A percentile compares a stretch with the other conserved stretches of the same genome.
Evolutionary conservation across 306 rosid species (phyloP).

Genomic region (Rosa rugosa): DNA sequence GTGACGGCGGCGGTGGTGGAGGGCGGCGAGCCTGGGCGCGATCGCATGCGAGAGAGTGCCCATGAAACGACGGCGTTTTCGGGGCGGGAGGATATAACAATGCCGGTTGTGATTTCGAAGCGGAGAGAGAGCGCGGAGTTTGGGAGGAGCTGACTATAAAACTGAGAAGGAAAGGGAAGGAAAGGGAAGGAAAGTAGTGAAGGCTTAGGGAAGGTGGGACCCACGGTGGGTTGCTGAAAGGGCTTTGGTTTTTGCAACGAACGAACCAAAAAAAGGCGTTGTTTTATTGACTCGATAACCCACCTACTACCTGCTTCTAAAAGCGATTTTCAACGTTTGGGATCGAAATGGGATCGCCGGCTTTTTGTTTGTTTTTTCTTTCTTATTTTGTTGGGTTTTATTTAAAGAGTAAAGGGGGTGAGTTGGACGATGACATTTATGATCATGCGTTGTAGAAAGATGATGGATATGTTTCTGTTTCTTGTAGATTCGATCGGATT

Average conservation of each 20-base stretch:
- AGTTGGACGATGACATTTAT: background rate
- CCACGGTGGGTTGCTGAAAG: background rate
- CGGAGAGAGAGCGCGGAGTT: background rate
- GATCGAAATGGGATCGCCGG: conserved; percentile 3
- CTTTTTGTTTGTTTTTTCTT: background rate
- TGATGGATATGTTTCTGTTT: background rate
- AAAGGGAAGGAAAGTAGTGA: background rate
- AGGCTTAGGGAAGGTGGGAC: background rate
- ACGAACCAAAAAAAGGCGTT: background rate
- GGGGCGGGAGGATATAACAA: background rate
- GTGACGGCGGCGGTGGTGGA: conserved; percentile 27
- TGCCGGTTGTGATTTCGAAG: conserved; percentile 13
- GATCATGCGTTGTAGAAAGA: background rate
- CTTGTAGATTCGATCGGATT: background rate
- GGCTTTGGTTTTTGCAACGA: background rate
- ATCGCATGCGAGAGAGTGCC: conserved; percentile 60
- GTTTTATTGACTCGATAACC: background rate
- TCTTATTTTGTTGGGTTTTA: background rate
- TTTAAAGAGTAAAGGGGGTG: background rate
- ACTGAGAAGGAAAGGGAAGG: background rate
- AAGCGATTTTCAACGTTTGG: background rate
- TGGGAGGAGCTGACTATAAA: conserved; percentile 4
- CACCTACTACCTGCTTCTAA: background rate
- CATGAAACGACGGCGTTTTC: conserved; percentile 37
- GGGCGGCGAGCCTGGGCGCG: conserved; percentile 35